phyloP scores from a whole-genome alignment of 371 early-diverging fungal species.

The Dichotomocladium elegans region DNA sequence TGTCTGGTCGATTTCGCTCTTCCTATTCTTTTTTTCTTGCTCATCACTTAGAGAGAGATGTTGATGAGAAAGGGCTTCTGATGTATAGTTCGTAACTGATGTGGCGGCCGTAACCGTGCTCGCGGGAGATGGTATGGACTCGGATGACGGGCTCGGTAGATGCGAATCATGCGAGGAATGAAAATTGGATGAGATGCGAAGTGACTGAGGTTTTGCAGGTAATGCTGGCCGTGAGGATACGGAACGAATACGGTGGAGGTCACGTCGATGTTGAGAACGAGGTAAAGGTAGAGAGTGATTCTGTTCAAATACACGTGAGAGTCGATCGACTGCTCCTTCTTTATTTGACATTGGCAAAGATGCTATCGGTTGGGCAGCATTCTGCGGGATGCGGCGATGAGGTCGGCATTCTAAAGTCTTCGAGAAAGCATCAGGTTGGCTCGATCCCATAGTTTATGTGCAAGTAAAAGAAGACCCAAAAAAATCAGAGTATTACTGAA shows the following conservation, averaged over 20 bases:
- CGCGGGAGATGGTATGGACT: slow-evolving; percentile 8
- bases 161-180: not conserved
- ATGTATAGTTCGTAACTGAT: slow-evolving; percentile 12
- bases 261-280: too few species aligned
- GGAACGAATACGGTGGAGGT: not conserved
- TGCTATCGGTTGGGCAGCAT: slow-evolving; percentile 6
- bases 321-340: slow-evolving; percentile 30
- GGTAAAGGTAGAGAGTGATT: not conserved
- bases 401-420: slow-evolving; percentile 32
- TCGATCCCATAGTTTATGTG: not conserved
- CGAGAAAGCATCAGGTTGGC: slow-evolving; percentile 34
- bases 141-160: slow-evolving; percentile 11
- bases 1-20: slow-evolving; percentile 17
- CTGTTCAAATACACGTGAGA: slow-evolving; percentile 42
- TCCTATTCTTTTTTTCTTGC: slow-evolving; percentile 7
- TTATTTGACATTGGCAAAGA: not conserved
- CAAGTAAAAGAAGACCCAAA: slow-evolving; percentile 1
- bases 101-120: slow-evolving; percentile 5
- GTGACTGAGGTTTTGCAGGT: slow-evolving; percentile 41
- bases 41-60: not conserved
- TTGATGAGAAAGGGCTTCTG: slow-evolving; percentile 2
- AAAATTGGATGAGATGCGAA: slow-evolving; percentile 13
- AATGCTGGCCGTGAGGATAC: slow-evolving; percentile 16
- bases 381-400: slow-evolving; percentile 12
- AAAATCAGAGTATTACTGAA: too few species aligned